Evolutionary conservation across 257 asterid species (phyloP), one percentile per base, ranked within the genome.

Genomic region (Mentha longifolia): DNA sequence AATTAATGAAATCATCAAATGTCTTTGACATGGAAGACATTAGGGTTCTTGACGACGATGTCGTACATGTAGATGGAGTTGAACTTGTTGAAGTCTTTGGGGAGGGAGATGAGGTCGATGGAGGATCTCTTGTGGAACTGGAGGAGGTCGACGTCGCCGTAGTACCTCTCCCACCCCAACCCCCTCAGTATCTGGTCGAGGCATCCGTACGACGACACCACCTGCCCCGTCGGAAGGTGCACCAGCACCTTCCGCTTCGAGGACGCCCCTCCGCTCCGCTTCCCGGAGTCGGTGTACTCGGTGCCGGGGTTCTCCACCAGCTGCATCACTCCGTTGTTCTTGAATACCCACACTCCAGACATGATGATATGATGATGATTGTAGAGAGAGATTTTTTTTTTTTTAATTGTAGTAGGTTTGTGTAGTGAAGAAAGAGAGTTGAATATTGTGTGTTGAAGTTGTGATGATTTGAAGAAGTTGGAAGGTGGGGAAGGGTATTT

Each of bases 291-390:
- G 0, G 63, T 62, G 30, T 85, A 83, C 20, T 80, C 89, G 43
- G 63, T 11, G 4, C 85, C 77, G 1, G 93, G 87, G 19, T 85
- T 89, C 13, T 92, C 95, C 0, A 84, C 92, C 30, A 87, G 74
- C 20, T 78, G 96, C 66, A 88, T 85, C 51, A 90, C 96, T 2
- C 98, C 97, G 22, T 92, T 86, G 41, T 80, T 85, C 78, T 84
- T 81, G 89, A 92, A 92, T 16, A 88, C 88, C 96, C 97, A 89
- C 15, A 92, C 98, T 0, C 98, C 98, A n/a, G 98, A 81, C 98
- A 92, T 91, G 2, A 14, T 62, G 31, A 28, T 3, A 92, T 91
- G 2, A 14, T 62, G 31, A 28, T 3, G 31, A 28, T 5, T 35
- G 8, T 35, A 35, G 39, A 35, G 25, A 5, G 15, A 3, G 4